These are phyloP conservation scores for Chlamydomonas sp. DNA, from an alignment of 139 green algal species.

Conservation along the genomic window DNA sequence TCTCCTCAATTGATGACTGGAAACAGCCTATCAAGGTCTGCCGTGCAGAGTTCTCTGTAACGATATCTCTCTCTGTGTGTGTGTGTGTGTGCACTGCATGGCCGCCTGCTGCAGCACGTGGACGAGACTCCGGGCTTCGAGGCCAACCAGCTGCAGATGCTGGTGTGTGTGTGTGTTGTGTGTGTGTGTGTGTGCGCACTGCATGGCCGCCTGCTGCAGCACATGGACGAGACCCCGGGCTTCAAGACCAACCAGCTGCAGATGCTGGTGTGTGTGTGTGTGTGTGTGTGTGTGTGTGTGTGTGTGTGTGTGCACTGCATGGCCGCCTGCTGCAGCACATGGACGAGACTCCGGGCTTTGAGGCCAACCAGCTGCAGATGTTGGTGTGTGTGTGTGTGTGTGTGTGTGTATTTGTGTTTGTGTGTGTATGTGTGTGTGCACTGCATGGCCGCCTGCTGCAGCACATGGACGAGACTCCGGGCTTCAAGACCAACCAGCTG, in stretches of 20 bases:
- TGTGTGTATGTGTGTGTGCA: too few relatives aligned
- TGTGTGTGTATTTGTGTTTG: too few relatives aligned
- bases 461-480: conserved; percentile 98
- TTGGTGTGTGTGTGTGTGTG: conserved; percentile 4
- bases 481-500: conserved; percentile 76
- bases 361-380: conserved; percentile 60
- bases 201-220: conserved; percentile 92
- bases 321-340: conserved; percentile 97
- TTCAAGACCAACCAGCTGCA: conserved; percentile 79
- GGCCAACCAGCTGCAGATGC: conserved; percentile 52
- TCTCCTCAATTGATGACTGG: too few relatives aligned
- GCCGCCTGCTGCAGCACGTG: conserved; percentile 97
- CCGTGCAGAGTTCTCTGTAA: too few relatives aligned
- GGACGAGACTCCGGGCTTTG: conserved; percentile 95
- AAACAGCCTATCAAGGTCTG: too few relatives aligned
- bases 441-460: conserved; percentile 91
- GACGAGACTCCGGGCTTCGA: conserved; percentile 96
- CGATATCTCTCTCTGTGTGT: too few relatives aligned
- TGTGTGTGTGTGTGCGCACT: too few relatives aligned
- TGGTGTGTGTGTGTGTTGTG: conserved; percentile 1
- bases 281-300: too few relatives aligned
- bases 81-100: too few relatives aligned
- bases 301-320: too few relatives aligned
- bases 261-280: conserved; percentile 26
- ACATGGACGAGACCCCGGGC: conserved; percentile 97